phyloP scores from a whole-genome alignment of 2,329 filamentous ascomycete species.

The Ascochyta lentis region DNA sequence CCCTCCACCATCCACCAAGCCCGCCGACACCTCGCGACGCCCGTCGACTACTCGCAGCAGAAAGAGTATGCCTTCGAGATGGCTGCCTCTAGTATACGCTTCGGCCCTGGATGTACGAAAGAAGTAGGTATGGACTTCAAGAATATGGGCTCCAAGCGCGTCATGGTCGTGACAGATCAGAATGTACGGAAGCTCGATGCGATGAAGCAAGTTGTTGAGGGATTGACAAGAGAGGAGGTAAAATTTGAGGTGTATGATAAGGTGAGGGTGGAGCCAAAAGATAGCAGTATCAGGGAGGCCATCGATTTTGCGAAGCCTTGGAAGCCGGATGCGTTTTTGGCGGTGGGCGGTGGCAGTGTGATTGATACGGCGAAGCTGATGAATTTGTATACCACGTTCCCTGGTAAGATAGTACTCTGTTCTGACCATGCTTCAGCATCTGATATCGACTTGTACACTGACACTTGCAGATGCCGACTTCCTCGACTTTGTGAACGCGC shows the following conservation, averaged over 20 bases:
- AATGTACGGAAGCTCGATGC: constrained; percentile 83
- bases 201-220: constrained; percentile 88
- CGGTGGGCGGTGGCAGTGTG: constrained; percentile 89
- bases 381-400: constrained; percentile 93
- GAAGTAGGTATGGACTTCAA: constrained; percentile 98
- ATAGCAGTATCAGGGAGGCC: constrained; percentile 87
- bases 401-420: constrained; percentile 46
- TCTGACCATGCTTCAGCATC: background rate
- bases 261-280: constrained; percentile 89
- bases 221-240: constrained; percentile 77
- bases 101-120: constrained; percentile 89
- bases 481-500: constrained; percentile 96
- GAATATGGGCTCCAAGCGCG: constrained; percentile 85
- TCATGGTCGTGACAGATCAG: constrained; percentile 89
- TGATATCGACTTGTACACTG: background rate
- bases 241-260: constrained; percentile 81
- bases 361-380: constrained; percentile 99
- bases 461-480: constrained; percentile 75
- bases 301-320: constrained; percentile 86
- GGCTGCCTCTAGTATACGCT: constrained; percentile 93
- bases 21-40: constrained; percentile 73
- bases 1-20: constrained; percentile 57
- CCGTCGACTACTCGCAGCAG: constrained; percentile 71
- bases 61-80: constrained; percentile 99
- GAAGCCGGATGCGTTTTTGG: constrained; percentile 85